These are phyloP conservation scores for Macaranga tanarius DNA, from an alignment of 441 rosid genomes.

Conservation along the genomic window DNA sequence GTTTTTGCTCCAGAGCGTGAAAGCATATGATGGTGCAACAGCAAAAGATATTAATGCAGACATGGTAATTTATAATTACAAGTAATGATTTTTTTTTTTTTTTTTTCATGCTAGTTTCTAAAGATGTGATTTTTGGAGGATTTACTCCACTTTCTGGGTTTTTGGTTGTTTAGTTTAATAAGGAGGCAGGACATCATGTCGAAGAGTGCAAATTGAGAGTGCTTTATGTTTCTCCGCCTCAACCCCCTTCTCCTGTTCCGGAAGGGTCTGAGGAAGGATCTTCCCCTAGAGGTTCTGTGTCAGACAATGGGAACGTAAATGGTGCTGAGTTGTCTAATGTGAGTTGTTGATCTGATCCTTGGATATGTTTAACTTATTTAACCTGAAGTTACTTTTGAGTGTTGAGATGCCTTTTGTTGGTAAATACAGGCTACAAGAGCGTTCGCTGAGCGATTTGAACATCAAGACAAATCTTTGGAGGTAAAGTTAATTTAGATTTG, in stretches of 20 bases:
- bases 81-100: background rate
- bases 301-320: conserved; percentile 49
- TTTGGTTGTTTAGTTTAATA: conserved; percentile 50
- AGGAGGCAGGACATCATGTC: conserved; percentile 63
- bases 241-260: conserved; percentile 69
- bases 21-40: conserved; percentile 40
- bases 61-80: conserved; percentile 41
- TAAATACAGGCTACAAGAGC: conserved; percentile 46
- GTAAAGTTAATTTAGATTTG: conserved; percentile 34
- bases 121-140: conserved; percentile 6
- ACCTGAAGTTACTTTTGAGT: conserved; percentile 13
- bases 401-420: conserved; percentile 24
- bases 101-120: background rate
- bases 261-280: conserved; percentile 81
- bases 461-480: conserved; percentile 56
- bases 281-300: conserved; percentile 61
- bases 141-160: background rate
- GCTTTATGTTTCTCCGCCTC: conserved; percentile 69
- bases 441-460: conserved; percentile 38
- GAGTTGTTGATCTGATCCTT: conserved; percentile 24
- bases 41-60: conserved; percentile 63
- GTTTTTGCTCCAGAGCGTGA: conserved; percentile 74
- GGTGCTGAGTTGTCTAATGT: conserved; percentile 51
- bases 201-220: conserved; percentile 77
- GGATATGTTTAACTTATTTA: background rate